Evolutionary conservation across 306 rosid genomes (phyloP), one percentile per base, ranked within the genome.

Genomic region (Dalbergia oliveri): DNA sequence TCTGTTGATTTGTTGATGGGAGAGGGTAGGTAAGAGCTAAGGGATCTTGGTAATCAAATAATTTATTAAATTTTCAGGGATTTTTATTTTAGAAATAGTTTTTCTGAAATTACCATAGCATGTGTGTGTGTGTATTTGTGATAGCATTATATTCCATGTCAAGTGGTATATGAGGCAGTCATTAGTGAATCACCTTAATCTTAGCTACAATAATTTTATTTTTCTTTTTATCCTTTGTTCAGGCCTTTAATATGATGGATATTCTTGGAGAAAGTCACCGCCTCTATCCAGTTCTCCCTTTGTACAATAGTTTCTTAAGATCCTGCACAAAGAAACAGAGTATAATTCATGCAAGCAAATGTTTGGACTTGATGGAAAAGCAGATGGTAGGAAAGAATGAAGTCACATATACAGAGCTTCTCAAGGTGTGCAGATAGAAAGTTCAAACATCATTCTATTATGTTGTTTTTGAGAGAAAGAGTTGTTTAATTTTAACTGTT

Each of bases 291-390:
- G 65, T 33, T 76, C 86, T 86, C 49, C 74, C 88, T 33, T 47
- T 88, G 56, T 91, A 78, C 88, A 94, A 94, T 75, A 72, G 59
- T 77, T 82, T 91, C 84, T 83, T 94, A 66, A 67, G 89, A 39
- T 88, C 88, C 78, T 92, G 91, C 80, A 63, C 84, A 18, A 47
- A 84, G 81, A 64, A 75, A 82, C 77, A 62, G 74, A 89, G 75
- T 85, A 43, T 72, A 57, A 45, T 53, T 79, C 88, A 88, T 86
- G 92, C 90, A 67, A 70, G 86, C 58, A 89, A 81, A 81, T 94
- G 98, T 86, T 87, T 94, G 85, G 92, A 91, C 75, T 79, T 89
- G 77, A 94, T 92, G 98, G 98, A 89, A 74, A 81, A 68, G 47
- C 81, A 61, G 75, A 85, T 87, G 89, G 88, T 87, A 50, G 97